Evolutionary conservation across 768 basidiomycete genomes (phyloP).

Genomic region (Scleroderma bovista): DNA sequence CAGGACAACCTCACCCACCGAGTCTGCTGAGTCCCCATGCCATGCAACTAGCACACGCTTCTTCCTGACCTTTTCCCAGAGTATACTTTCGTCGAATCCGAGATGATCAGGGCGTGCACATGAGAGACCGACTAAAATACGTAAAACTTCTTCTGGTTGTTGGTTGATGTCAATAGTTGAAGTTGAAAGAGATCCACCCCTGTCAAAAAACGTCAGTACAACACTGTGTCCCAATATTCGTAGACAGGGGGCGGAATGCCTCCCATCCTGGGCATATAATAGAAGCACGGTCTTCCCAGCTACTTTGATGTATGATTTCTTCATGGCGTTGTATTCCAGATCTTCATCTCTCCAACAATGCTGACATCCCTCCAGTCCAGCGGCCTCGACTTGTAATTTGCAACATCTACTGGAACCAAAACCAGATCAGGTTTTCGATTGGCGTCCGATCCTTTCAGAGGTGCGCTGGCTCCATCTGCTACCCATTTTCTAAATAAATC

Average conservation of each 20-base stretch:
- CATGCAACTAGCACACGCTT: neutral
- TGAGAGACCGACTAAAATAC: neutral
- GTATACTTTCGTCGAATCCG: neutral
- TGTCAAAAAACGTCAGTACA: constrained; percentile 2
- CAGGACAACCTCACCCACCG: neutral
- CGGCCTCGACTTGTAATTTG: no score
- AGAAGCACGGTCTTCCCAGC: neutral
- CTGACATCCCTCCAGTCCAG: neutral
- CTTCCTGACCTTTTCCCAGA: neutral
- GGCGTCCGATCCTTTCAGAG: no score
- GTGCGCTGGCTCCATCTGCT: no score
- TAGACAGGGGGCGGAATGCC: neutral
- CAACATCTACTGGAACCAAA: no score
- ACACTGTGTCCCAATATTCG: neutral
- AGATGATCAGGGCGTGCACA: neutral
- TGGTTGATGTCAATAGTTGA: constrained; percentile 1
- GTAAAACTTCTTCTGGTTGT: constrained; percentile 1
- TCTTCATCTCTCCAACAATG: neutral
- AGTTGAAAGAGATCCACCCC: constrained; percentile 3
- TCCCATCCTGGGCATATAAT: constrained; percentile 3
- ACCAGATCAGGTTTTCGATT: no score
- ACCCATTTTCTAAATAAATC: no score
- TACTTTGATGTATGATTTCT: neutral
- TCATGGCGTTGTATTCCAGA: neutral
- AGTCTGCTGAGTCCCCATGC: no score